A percentile compares a stretch with the other conserved stretches of the same genome.
Evolutionary conservation across 805 yeast genomes (phyloP).

Genomic region (Ogataea methylovora): DNA sequence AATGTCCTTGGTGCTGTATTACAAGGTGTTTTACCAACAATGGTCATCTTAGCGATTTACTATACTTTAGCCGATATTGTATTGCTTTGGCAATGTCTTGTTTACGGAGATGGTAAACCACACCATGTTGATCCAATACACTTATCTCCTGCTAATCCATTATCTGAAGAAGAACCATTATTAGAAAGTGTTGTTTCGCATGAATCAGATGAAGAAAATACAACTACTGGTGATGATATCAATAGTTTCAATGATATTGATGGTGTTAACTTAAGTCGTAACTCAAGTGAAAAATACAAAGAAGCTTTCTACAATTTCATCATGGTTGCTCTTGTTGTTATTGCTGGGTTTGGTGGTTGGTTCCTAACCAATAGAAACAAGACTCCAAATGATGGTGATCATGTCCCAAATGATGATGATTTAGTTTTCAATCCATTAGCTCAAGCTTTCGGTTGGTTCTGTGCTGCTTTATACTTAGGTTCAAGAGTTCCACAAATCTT

Average conservation of each 20-base stretch:
- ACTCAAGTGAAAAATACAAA: conserved; percentile 9
- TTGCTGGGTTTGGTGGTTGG: conserved; percentile 88
- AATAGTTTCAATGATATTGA: conserved; percentile 25
- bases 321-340: conserved; percentile 59
- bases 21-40: conserved; percentile 89
- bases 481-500: conserved; percentile 90
- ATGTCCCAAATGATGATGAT: conserved; percentile 27
- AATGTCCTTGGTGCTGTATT: conserved; percentile 86
- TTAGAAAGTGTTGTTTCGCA: conserved; percentile 51
- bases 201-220: conserved; percentile 28
- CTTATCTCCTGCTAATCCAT: conserved; percentile 83
- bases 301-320: conserved; percentile 29
- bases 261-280: conserved; percentile 17
- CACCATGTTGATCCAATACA: conserved; percentile 63
- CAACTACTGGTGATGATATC: conserved; percentile 12
- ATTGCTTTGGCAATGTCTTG: conserved; percentile 73
- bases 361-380: conserved; percentile 51
- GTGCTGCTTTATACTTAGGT: conserved; percentile 72
- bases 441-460: conserved; percentile 78
- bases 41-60: conserved; percentile 87
- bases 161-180: conserved; percentile 54
- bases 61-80: conserved; percentile 89
- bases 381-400: conserved; percentile 27
- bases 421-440: conserved; percentile 68
- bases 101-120: conserved; percentile 56